Evolutionary conservation across 2,329 filamentous ascomycete species (phyloP), one percentile per base, ranked within the genome.

Genomic region (Fusarium transvaalense): DNA sequence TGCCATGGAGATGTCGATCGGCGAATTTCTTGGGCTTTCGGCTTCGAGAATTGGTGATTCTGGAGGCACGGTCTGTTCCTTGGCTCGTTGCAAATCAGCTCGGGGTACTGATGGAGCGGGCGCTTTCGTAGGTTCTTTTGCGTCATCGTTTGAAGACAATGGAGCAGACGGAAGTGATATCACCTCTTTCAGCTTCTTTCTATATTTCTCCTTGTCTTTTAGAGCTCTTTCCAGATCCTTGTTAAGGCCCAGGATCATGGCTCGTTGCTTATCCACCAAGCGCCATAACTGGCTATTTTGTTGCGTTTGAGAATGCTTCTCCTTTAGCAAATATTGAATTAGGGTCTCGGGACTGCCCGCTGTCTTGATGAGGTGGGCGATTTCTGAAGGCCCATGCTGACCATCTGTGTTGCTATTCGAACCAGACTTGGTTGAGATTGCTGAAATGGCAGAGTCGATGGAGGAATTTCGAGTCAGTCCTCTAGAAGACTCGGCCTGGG

Each of bases 241-340:
- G 76, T 98, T 97, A 66, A 99, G 84, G 10, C 94, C 95, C 21
- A 97, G 80, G 56, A 99, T 94, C 89, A 99, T 94, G 17, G 93
- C 89, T 66, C 95, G 87, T 79, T 99, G 96, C 82, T 99, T 98
- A 78, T 98, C 95, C 50, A 99, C 94, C 46, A 99, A 82, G 51
- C 94, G 91, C 96, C 96, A 99, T 74, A 99, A 82, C 78, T 99
- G 95, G 19, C 90, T 85, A 77, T 98, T 98, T 76, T 98, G 96
- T 71, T 93, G 91, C 7, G 92, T 88, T 56, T 94, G 92, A 48
- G 93, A 92, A 67, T 95, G 89, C 78, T 97, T 98, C 77, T 99
- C 96, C 77, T 92, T 97, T 68, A 97, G 82, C 50, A 99, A 82
- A 74, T 96, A 93, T 71, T 93, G 88, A 63, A 99, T 93, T 7